These are phyloP conservation scores for Diplodia corticola DNA, from an alignment of 2,329 filamentous ascomycete species.

Conservation along the genomic window DNA sequence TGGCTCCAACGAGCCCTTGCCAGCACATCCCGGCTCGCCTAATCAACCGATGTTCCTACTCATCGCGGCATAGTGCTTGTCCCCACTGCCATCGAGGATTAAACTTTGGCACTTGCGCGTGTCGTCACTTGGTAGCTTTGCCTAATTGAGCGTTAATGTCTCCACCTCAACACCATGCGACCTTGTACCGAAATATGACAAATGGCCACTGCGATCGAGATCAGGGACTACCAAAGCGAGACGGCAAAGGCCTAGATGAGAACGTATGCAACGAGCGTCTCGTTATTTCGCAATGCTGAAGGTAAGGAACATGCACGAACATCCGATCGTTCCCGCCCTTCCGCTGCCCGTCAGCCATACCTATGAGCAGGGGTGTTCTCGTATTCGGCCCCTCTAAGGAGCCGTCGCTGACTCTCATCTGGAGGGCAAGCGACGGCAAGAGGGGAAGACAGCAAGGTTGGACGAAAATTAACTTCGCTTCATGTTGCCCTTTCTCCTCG, in stretches of 20 bases:
- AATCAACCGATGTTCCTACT: neutral
- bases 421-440: neutral
- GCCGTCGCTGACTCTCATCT: neutral
- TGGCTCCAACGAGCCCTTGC: neutral
- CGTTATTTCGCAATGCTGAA: neutral
- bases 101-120: conserved; percentile 11
- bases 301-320: no score
- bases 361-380: neutral
- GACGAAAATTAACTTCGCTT: neutral
- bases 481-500: neutral
- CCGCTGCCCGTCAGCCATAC: neutral
- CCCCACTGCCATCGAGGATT: neutral
- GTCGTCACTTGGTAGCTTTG: conserved; percentile 7
- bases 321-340: no score
- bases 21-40: neutral
- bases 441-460: neutral
- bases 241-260: neutral
- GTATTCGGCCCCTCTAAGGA: neutral
- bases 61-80: neutral
- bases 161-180: conserved; percentile 13
- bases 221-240: no score
- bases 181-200: neutral
- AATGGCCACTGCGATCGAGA: neutral
- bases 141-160: neutral
- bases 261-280: neutral